Base-by-base conservation (phyloP, 352 stramenopile genomes). In the Globisporangium parvum region DNA sequence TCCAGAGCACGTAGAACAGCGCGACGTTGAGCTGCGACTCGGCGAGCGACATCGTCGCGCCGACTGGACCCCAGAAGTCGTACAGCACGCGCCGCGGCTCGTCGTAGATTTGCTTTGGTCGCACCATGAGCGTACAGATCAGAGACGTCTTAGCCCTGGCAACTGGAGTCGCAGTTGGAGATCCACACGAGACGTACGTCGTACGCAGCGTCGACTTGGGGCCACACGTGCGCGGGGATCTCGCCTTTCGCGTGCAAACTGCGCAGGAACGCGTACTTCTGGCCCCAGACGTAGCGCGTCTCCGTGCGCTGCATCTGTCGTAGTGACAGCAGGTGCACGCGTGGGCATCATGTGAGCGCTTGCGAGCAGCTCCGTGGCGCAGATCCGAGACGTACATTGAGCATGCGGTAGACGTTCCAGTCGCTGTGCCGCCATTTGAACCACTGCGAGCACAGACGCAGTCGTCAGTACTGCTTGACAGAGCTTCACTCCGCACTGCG, bases 1-100 rank as follows among this genome's bases (percentile, higher is more conserved):
- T 54, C 79, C 79, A 90, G 11, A 87, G 62, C 15, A 85, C 26
- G 59, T 87, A 90, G 51, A 87, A 90, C 47, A 90, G 67, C 35
- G 59, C 73, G 51, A 85, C 66, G 57, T 87, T 86, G 52, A 71
- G 65, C 44, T 72, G 64, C 57, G 75, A 84, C 64, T 87, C 76
- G 8, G 55, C 49, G 31, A 77, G 31, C 51, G 69, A 66, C 66
- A 85, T 75, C 2, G 71, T 60, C 35, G 72, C 58, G 12, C 72
- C 63, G 14, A 57, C 67, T 9, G 77, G 73, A 1, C 79, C 79
- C 79, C 79, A 90, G 49, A 81, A 77, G 55, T 90, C 79, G 61
- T 86, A 86, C 44, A 80, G 47, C 47, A 62, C 62, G 51, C 77
- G 74, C 26, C 69, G 66, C 53, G 72, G 65, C 12, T 80, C 71